phyloP scores from a whole-genome alignment of 305 asterid genomes.

The Fraxinus dipetala region DNA sequence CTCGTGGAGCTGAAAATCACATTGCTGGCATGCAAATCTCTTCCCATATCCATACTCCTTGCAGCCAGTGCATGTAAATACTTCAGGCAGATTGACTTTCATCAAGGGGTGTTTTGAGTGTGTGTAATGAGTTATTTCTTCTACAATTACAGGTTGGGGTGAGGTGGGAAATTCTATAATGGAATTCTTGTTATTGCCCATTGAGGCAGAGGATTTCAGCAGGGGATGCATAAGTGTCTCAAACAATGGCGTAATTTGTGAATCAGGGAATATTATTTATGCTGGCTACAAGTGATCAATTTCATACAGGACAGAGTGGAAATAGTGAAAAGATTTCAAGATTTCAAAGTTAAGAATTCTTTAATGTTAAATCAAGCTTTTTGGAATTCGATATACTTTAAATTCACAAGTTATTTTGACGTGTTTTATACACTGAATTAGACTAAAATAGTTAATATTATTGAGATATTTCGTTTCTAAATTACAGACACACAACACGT shows the following conservation, averaged over 20 bases:
- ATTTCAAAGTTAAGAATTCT: not conserved
- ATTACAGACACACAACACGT: not conserved
- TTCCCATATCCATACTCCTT: constrained; percentile 76
- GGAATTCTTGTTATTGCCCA: not conserved
- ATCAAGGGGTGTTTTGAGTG: constrained; percentile 70
- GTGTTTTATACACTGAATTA: not conserved
- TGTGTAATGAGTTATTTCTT: constrained; percentile 48
- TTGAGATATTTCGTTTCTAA: not conserved
- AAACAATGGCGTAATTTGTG: constrained; percentile 16
- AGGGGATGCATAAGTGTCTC: not conserved
- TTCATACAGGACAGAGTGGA: constrained; percentile 14
- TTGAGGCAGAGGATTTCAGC: constrained; percentile 33
- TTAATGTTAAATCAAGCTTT: not conserved
- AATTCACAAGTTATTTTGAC: not conserved
- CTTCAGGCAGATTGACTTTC: constrained; percentile 39
- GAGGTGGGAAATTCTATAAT: constrained; percentile 46
- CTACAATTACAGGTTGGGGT: constrained; percentile 31
- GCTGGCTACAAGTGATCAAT: constrained; percentile 27
- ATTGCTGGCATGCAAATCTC: constrained; percentile 62
- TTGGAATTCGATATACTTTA: not conserved
- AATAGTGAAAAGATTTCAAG: not conserved
- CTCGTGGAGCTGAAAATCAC: constrained; percentile 75
- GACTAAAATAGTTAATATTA: not conserved
- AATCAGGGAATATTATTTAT: constrained; percentile 37
- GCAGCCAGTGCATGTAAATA: constrained; percentile 67